Evolutionary conservation across 2,329 filamentous ascomycete genomes (phyloP).

Genomic region (Venturia aucupariae): DNA sequence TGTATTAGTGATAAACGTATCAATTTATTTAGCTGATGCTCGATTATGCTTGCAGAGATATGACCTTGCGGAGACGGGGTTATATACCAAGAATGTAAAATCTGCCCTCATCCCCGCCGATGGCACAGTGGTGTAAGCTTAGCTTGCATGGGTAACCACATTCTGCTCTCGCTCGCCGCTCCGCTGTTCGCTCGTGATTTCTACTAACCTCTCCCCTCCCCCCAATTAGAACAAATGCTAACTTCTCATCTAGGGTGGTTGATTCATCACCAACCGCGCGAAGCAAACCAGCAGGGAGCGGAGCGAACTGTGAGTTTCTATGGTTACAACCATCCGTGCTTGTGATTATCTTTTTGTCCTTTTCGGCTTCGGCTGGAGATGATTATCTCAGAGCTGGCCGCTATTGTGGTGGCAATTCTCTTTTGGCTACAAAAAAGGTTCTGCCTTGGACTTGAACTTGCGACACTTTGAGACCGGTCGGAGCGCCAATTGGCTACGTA

Average conservation of each 20-base stretch:
- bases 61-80: neutral
- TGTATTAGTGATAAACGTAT: neutral
- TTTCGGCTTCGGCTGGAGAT: neutral
- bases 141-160: neutral
- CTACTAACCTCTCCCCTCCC: neutral
- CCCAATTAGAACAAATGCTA: neutral
- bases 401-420: too few species aligned
- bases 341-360: neutral
- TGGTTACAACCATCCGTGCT: neutral
- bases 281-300: neutral
- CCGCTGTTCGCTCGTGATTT: neutral
- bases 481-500: neutral
- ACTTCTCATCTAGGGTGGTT: neutral
- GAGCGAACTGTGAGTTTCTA: too few species aligned
- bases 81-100: neutral
- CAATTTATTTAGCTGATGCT: neutral
- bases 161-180: neutral
- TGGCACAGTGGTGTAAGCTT: neutral
- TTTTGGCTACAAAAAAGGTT: neutral
- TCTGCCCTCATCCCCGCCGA: neutral
- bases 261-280: neutral
- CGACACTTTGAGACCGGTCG: neutral
- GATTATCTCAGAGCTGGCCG: neutral
- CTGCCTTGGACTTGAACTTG: neutral
- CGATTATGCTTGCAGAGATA: neutral